Evolutionary conservation across 208 protist genomes (phyloP).

Genomic region (Polymyxa betae): DNA sequence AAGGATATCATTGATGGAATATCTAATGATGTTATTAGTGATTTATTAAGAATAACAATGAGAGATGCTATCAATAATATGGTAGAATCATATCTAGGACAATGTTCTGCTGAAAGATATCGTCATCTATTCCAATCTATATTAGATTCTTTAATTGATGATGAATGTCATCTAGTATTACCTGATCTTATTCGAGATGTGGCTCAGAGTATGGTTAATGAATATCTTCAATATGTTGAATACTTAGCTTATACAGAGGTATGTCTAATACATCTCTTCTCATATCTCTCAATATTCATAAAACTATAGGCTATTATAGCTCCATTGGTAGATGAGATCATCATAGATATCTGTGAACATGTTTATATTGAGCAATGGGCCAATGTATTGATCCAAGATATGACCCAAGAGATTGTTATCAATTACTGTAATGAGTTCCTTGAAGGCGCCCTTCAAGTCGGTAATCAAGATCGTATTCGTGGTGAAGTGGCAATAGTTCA

Average conservation of each 20-base stretch:
- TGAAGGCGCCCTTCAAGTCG: no score
- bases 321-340: background rate
- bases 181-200: background rate
- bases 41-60: background rate
- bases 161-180: background rate
- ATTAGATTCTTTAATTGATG: background rate
- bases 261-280: background rate
- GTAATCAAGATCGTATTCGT: background rate
- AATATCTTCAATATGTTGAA: background rate
- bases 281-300: background rate
- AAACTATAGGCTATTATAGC: background rate
- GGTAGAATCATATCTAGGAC: background rate
- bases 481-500: background rate
- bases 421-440: background rate
- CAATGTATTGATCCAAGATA: background rate
- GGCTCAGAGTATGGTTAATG: background rate
- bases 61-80: background rate
- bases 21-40: background rate
- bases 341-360: background rate
- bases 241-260: background rate
- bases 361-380: background rate
- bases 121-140: background rate
- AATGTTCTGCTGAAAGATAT: background rate
- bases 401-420: background rate
- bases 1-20: background rate